Percentiles rank a stretch among this genome's conserved stretches.
Conservation (phyloP, 2,329 filamentous ascomycete species). For the Fusarium sp. region DNA sequence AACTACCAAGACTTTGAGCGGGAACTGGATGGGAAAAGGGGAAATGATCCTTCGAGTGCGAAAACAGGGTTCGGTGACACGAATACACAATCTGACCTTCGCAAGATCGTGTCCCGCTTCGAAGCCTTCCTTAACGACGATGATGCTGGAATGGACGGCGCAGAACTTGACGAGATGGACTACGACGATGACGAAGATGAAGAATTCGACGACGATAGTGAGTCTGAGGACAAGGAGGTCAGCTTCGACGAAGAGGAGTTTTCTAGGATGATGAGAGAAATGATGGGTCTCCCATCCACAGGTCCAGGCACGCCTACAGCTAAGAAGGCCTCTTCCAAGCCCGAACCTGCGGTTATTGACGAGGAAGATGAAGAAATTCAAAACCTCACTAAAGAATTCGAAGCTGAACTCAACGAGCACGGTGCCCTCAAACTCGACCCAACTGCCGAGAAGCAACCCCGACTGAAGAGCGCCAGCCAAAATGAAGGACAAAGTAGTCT, state of each 20-base stretch:
- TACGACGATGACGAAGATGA: constrained; percentile 70
- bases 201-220: constrained; percentile 68
- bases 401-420: constrained; percentile 78
- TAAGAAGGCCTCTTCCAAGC: constrained; percentile 12
- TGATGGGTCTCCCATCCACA: constrained; percentile 78
- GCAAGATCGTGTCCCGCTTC: constrained; percentile 94
- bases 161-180: constrained; percentile 80
- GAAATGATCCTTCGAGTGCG: constrained; percentile 56
- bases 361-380: constrained; percentile 74
- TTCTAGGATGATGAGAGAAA: constrained; percentile 88
- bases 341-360: constrained; percentile 51
- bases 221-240: constrained; percentile 80
- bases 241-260: constrained; percentile 91
- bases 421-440: constrained; percentile 74
- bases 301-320: neutral
- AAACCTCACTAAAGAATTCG: constrained; percentile 77
- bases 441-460: constrained; percentile 51
- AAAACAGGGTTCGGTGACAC: constrained; percentile 74
- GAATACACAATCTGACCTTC: constrained; percentile 80
- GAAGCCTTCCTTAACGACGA: constrained; percentile 93
- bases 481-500: constrained; percentile 28
- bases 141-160: constrained; percentile 83
- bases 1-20: constrained; percentile 90
- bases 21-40: constrained; percentile 73
- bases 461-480: constrained; percentile 50